Evolutionary conservation across 2,329 filamentous ascomycete genomes (phyloP).

Genomic region (Myriangium duriaei): DNA sequence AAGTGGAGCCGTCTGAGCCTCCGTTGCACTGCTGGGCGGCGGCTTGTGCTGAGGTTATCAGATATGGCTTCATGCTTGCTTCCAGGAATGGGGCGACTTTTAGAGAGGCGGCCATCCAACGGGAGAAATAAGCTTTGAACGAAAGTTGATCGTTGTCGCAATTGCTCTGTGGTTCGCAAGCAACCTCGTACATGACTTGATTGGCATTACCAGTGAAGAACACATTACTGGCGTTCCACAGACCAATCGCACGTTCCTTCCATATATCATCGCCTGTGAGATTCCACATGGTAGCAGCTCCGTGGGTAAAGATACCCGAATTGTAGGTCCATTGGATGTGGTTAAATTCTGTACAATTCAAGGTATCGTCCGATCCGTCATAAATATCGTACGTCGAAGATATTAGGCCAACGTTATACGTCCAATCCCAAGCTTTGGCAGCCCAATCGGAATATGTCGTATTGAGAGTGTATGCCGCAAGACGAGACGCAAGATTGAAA

Average conservation of each 20-base stretch:
- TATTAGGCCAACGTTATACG: slow-evolving; percentile 41
- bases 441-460: slow-evolving; percentile 68
- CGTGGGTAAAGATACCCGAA: slow-evolving; percentile 53
- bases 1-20: slow-evolving; percentile 29
- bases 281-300: slow-evolving; percentile 52
- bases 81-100: slow-evolving; percentile 43
- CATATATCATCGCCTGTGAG: slow-evolving; percentile 18
- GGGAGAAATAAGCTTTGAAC: slow-evolving; percentile 26
- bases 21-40: slow-evolving; percentile 42
- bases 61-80: slow-evolving; percentile 34
- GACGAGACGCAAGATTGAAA: slow-evolving; percentile 50
- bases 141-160: slow-evolving; percentile 31
- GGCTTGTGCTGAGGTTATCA: slow-evolving; percentile 38
- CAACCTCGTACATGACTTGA: slow-evolving; percentile 30
- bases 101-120: slow-evolving; percentile 38
- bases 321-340: slow-evolving; percentile 52
- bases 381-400: slow-evolving; percentile 39
- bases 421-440: slow-evolving; percentile 50
- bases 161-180: slow-evolving; percentile 26
- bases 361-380: slow-evolving; percentile 40
- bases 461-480: slow-evolving; percentile 69
- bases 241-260: slow-evolving; percentile 18
- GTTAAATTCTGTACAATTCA: slow-evolving; percentile 40
- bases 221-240: slow-evolving; percentile 21
- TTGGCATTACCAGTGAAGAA: slow-evolving; percentile 24